Percentiles rank a stretch among this genome's conserved stretches.
These are phyloP conservation scores for Bruguiera parviflora DNA, from an alignment of 345 rosid genomes.

Conservation along the genomic window DNA sequence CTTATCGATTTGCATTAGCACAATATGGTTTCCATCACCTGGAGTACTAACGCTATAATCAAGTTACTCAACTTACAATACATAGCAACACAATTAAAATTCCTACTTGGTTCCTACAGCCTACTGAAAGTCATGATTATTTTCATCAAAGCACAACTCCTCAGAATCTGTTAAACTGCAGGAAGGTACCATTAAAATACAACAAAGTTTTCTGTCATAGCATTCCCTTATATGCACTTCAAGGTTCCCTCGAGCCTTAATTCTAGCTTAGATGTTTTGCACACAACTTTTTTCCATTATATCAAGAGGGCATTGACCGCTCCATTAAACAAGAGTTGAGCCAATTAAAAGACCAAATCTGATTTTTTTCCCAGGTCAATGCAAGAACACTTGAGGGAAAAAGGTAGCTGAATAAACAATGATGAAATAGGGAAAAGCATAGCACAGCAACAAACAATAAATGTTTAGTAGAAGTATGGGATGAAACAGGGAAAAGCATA, in stretches of 20 bases:
- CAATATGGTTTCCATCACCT: too few relatives aligned
- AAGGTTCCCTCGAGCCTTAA: too few relatives aligned
- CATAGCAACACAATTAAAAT: not conserved
- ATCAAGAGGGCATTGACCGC: not conserved
- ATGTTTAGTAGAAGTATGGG: constrained; percentile 4
- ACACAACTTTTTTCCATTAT: not conserved
- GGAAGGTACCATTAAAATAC: not conserved
- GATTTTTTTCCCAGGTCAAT: constrained; percentile 1
- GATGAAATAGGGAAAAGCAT: not conserved
- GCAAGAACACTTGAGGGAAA: not conserved
- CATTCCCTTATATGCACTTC: not conserved
- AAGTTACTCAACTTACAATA: too few relatives aligned
- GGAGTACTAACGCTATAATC: too few relatives aligned
- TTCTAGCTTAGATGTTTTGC: too few relatives aligned
- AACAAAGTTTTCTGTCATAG: not conserved
- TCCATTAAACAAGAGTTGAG: not conserved
- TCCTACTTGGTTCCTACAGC: constrained; percentile 4
- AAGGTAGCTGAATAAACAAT: not conserved
- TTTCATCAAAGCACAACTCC: constrained; percentile 40
- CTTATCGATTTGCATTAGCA: too few relatives aligned
- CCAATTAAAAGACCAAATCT: not conserved
- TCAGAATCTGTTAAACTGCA: constrained; percentile 52
- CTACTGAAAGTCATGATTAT: constrained; percentile 9
- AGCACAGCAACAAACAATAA: not conserved
- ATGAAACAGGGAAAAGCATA: constrained; percentile 19